phyloP scores from a whole-genome alignment of 2,329 filamentous ascomycete genomes.

The Lachnellula occidentalis region DNA sequence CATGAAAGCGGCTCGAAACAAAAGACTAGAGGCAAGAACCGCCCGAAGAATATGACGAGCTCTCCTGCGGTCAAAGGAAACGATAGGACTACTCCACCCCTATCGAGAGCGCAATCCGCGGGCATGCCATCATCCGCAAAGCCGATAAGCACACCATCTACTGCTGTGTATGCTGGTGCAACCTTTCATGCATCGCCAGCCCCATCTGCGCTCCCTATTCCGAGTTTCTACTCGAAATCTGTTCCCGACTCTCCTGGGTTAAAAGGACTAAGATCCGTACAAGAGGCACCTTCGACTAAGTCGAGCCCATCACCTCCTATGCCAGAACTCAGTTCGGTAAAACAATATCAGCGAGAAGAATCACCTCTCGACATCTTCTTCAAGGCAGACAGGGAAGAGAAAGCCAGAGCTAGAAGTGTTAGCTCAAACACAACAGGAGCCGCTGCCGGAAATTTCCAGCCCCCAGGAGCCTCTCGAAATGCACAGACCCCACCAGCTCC shows the following conservation, averaged over 20 bases:
- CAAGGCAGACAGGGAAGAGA: constrained; percentile 76
- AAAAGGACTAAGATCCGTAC: constrained; percentile 38
- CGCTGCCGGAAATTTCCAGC: constrained; percentile 44
- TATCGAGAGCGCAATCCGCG: constrained; percentile 21
- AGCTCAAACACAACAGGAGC: constrained; percentile 42
- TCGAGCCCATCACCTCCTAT: constrained; percentile 34
- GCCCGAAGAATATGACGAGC: constrained; percentile 27
- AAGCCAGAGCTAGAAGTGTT: constrained; percentile 52
- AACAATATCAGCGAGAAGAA: constrained; percentile 52
- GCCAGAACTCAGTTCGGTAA: constrained; percentile 46
- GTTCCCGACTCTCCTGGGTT: constrained; percentile 57
- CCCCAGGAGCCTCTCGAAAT: constrained; percentile 39
- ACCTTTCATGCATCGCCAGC: constrained; percentile 95
- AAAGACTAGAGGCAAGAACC: constrained; percentile 28
- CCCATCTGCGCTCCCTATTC: constrained; percentile 82
- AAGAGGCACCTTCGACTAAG: constrained; percentile 36
- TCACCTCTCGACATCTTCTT: constrained; percentile 90
- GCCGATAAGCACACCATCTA: constrained; percentile 38
- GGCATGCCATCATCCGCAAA: constrained; percentile 32
- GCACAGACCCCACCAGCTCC: constrained; percentile 28
- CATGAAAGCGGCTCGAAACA: constrained; percentile 28
- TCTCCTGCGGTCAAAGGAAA: constrained; percentile 25
- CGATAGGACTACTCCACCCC: constrained; percentile 24
- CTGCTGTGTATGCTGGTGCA: constrained; percentile 68
- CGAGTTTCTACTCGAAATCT: constrained; percentile 78